Evolutionary conservation across 2,329 filamentous ascomycete species (phyloP).

Genomic region (Drechslerella coelobrocha): DNA sequence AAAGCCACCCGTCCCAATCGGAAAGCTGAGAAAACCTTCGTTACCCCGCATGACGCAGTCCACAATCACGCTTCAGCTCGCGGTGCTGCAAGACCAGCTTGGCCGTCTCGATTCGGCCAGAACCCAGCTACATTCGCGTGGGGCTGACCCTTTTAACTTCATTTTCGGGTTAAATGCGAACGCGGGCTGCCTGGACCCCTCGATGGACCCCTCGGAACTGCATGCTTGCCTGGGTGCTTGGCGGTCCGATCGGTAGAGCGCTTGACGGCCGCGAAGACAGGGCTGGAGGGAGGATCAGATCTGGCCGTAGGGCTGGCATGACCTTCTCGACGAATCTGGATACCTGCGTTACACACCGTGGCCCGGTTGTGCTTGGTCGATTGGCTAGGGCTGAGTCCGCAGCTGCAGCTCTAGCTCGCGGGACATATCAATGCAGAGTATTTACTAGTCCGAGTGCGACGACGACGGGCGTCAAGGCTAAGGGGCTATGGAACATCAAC

Average conservation of each 20-base stretch:
- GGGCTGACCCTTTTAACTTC: not conserved
- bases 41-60: not conserved
- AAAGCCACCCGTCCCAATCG: too few species aligned
- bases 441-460: too few species aligned
- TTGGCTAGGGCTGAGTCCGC: not conserved
- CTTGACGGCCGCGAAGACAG: too few species aligned
- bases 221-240: too few species aligned
- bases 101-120: not conserved
- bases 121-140: not conserved
- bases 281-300: not conserved
- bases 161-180: not conserved
- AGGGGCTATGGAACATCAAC: too few species aligned
- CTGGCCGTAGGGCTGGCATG: not conserved
- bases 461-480: too few species aligned
- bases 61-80: not conserved
- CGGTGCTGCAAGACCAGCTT: too few species aligned
- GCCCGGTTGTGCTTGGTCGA: not conserved
- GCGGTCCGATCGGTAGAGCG: too few species aligned
- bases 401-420: not conserved
- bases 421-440: too few species aligned
- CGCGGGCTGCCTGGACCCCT: too few species aligned
- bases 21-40: too few species aligned
- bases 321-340: not conserved
- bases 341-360: constrained; percentile 3
- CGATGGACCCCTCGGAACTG: too few species aligned